Evolutionary conservation across 768 basidiomycete genomes (phyloP).

Genomic region (Zangia roseola): DNA sequence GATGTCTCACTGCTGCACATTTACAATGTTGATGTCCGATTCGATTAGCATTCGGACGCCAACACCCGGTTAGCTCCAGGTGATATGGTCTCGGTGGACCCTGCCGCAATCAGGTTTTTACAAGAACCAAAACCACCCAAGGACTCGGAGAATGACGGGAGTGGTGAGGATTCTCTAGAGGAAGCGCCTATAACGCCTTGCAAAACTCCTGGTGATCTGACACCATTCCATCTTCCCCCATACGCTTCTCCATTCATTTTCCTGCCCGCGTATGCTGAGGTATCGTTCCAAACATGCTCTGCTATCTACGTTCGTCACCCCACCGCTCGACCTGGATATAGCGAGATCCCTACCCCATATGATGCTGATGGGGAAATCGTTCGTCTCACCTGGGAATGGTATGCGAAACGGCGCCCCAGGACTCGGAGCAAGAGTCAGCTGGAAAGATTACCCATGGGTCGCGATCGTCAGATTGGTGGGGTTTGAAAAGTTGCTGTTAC

Average conservation of each 20-base stretch:
- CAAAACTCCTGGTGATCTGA: slow-evolving; percentile 35
- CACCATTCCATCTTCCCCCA: slow-evolving; percentile 81
- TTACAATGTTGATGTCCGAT: neutral
- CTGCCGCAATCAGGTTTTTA: slow-evolving; percentile 74
- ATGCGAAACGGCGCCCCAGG: slow-evolving; percentile 65
- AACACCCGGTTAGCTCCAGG: slow-evolving; percentile 90
- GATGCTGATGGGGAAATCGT: slow-evolving; percentile 94
- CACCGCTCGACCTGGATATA: slow-evolving; percentile 93
- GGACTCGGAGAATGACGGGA: slow-evolving; percentile 5
- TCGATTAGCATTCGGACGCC: slow-evolving; percentile 69
- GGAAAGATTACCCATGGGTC: slow-evolving; percentile 65
- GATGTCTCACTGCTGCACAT: neutral
- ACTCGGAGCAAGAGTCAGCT: slow-evolving; percentile 64
- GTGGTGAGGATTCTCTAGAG: neutral
- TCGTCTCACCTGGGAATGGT: slow-evolving; percentile 96
- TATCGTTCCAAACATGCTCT: slow-evolving; percentile 85
- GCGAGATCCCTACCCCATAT: slow-evolving; percentile 93
- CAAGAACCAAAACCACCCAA: slow-evolving; percentile 32
- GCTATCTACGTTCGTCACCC: slow-evolving; percentile 94
- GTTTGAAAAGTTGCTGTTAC: slow-evolving; percentile 4
- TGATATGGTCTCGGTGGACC: slow-evolving; percentile 91
- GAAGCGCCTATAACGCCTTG: neutral
- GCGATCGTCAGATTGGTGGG: slow-evolving; percentile 36
- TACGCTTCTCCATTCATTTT: slow-evolving; percentile 92
- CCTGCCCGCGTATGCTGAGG: slow-evolving; percentile 88